Evolutionary conservation across 805 yeast genomes (phyloP).

Genomic region (Teunomyces funiuensis): DNA sequence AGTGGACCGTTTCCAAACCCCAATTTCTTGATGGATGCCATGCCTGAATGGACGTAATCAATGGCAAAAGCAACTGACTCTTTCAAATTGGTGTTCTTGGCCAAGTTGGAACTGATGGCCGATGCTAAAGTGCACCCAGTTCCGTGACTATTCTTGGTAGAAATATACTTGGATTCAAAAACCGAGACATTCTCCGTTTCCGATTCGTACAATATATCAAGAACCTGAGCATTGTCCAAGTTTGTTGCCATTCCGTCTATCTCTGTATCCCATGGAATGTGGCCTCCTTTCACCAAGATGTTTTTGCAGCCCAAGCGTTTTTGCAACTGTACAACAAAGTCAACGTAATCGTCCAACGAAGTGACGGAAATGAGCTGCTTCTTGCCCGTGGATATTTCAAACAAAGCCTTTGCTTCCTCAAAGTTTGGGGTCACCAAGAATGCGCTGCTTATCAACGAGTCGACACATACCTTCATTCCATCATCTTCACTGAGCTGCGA

Average conservation of each 20-base stretch:
- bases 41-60: slow-evolving; percentile 66
- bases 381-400: slow-evolving; percentile 26
- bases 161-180: slow-evolving; percentile 46
- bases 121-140: slow-evolving; percentile 90
- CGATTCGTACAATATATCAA: slow-evolving; percentile 56
- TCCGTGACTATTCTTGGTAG: slow-evolving; percentile 71
- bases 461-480: slow-evolving; percentile 45
- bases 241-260: slow-evolving; percentile 7
- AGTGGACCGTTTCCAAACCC: slow-evolving; percentile 69
- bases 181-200: slow-evolving; percentile 33
- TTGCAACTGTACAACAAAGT: slow-evolving; percentile 26
- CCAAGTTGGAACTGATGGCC: slow-evolving; percentile 73
- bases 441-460: slow-evolving; percentile 49
- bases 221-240: slow-evolving; percentile 18
- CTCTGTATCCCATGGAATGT: slow-evolving; percentile 45
- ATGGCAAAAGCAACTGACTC: slow-evolving; percentile 58
- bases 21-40: slow-evolving; percentile 40
- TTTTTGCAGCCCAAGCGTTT: slow-evolving; percentile 41
- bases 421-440: slow-evolving; percentile 73
- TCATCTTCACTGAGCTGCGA: slow-evolving; percentile 50
- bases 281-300: slow-evolving; percentile 81
- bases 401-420: slow-evolving; percentile 56
- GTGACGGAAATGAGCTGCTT: slow-evolving; percentile 15
- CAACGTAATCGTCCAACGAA: slow-evolving; percentile 34
- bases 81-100: slow-evolving; percentile 47